These are phyloP conservation scores for Trichoderma koningiopsis DNA, from an alignment of 2,329 filamentous ascomycete genomes.

Conservation along the genomic window DNA sequence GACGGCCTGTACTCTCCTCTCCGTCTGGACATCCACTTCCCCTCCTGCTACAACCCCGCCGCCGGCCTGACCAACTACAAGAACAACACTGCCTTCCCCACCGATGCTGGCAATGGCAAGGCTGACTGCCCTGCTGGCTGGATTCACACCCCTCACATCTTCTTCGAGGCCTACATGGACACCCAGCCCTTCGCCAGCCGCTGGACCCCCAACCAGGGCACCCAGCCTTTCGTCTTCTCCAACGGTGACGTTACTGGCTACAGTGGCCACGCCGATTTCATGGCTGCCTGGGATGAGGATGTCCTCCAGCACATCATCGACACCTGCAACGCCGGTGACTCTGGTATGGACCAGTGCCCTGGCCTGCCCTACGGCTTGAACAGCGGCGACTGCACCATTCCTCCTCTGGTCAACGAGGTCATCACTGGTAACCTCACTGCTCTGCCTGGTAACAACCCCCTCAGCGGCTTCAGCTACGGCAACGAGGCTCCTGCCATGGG, in stretches of 20 bases:
- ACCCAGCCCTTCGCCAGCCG: constrained; percentile 54
- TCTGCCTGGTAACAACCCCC: constrained; percentile 59
- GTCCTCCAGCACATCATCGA: constrained; percentile 68
- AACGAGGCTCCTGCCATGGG: background rate
- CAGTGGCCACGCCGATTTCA: constrained; percentile 71
- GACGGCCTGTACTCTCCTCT: constrained; percentile 63
- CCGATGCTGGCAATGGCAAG: constrained; percentile 47
- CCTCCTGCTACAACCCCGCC: constrained; percentile 71
- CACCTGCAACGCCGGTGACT: constrained; percentile 62
- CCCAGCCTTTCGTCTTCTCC: constrained; percentile 67
- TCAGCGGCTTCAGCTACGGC: constrained; percentile 56
- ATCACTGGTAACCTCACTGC: constrained; percentile 47
- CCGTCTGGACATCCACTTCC: constrained; percentile 70
- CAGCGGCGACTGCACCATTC: constrained; percentile 54
- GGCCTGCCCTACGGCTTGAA: constrained; percentile 58
- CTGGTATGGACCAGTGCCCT: constrained; percentile 64
- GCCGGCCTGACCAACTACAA: constrained; percentile 61
- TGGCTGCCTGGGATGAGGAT: constrained; percentile 69
- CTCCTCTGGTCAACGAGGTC: constrained; percentile 49
- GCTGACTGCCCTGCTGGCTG: constrained; percentile 58
- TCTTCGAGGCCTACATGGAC: constrained; percentile 64
- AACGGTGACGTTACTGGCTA: constrained; percentile 72
- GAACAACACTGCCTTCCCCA: constrained; percentile 69
- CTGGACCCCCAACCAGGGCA: constrained; percentile 57
- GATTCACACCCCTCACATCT: constrained; percentile 59